These are phyloP conservation scores for Clitopilus passeckerianus DNA, from an alignment of 768 basidiomycete genomes.

Conservation along the genomic window DNA sequence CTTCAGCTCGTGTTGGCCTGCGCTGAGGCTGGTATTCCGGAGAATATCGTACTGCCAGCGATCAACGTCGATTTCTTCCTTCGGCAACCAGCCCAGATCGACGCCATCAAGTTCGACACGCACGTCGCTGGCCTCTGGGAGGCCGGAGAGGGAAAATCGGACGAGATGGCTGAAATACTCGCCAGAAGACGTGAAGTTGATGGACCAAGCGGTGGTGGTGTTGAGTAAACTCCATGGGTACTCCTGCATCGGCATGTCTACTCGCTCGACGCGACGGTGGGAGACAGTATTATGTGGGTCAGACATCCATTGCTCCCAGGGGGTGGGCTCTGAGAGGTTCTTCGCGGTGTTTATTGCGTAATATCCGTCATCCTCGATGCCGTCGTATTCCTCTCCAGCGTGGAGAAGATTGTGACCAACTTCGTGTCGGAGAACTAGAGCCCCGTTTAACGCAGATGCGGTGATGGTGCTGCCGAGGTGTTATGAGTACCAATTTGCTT, in stretches of 20 bases:
- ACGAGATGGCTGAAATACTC: conserved; percentile 55
- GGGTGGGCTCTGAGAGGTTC: conserved; percentile 34
- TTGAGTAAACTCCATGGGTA: conserved; percentile 78
- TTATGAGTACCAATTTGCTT: not conserved
- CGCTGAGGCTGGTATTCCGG: conserved; percentile 29
- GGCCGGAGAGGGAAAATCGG: conserved; percentile 69
- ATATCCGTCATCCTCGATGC: conserved; percentile 54
- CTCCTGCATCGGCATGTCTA: conserved; percentile 68
- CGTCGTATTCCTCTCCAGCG: conserved; percentile 83
- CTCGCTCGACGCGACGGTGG: conserved; percentile 50
- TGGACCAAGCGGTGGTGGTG: conserved; percentile 49
- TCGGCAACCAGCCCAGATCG: conserved; percentile 58
- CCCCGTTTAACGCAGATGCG: conserved; percentile 67
- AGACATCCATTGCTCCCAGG: conserved; percentile 74
- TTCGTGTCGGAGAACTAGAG: conserved; percentile 76
- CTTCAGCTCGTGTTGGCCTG: conserved; percentile 52
- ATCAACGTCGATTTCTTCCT: conserved; percentile 54
- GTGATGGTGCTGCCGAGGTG: conserved; percentile 56
- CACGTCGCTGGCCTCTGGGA: conserved; percentile 50
- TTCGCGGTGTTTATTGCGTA: conserved; percentile 62
- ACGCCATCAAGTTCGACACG: conserved; percentile 55
- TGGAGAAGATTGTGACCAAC: conserved; percentile 76
- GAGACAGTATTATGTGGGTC: conserved; percentile 13
- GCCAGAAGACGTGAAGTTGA: conserved; percentile 60
- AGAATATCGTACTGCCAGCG: conserved; percentile 73